Base-by-base conservation (phyloP, 2,329 filamentous ascomycete genomes). In the Rugonectria rugulosa region DNA sequence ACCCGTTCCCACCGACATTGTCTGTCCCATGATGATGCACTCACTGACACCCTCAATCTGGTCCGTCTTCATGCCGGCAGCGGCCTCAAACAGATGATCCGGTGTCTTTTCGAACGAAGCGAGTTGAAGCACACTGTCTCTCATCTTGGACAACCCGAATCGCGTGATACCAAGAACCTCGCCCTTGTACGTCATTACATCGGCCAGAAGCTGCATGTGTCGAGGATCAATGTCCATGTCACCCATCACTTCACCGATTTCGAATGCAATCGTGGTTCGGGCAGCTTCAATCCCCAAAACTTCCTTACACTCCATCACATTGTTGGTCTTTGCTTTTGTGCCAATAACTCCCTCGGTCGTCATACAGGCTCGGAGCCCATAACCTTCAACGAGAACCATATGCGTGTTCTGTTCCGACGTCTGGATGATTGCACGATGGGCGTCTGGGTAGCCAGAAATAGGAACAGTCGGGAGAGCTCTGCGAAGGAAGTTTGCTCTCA, bases 171-270 rank as follows among this genome's bases (percentile, higher is more conserved):
- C 95, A 15, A 97, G 83, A 0, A 99, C 91, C 65, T 98, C 94
- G 45, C 95, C 95, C 79, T 97, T 98, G 82, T 94, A 98, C 1
- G 95, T 98, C 95, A 99, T 99, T 49, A 97, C 93, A 69, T 99
- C 95, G 10, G 95, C 94, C 2, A 99, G 85, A 15, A 99, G 84
- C 72, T 97, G 90, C 92, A 99, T 98, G 77, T 99, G 95, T 52
- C 95, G 90, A 38, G 93, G 94, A 75, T 99, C 95, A 68, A 99
- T 98, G 73, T 86, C 88, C 92, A 99, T 97, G 72, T 89, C 87
- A 29, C 86, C 86, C 93, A 98, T 99, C 70, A 98, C 95, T 47
- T 83, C 82, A 48, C 82, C 84, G 68, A 99, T 98, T 78, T 99
- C 95, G 40, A 84, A 80, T 44, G 95, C 90, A 69, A 99, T 98